Conservation (phyloP, 2,329 filamentous ascomycete genomes). For the Emergomyces orientalis region DNA sequence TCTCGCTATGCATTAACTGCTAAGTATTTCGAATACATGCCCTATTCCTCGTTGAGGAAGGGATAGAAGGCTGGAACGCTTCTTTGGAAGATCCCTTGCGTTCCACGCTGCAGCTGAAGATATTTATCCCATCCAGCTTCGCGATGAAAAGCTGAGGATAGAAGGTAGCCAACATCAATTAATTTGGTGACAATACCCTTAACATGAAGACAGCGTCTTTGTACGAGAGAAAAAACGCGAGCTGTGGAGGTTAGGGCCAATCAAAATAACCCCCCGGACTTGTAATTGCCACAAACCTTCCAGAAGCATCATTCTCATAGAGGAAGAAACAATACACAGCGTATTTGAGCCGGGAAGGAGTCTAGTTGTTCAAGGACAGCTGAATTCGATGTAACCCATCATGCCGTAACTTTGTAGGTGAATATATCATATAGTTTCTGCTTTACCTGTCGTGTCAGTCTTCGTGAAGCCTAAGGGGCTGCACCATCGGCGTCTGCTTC, state of each 20-base stretch:
- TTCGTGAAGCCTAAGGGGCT: not conserved
- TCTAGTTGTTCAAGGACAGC: not conserved
- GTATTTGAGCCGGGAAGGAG: not conserved
- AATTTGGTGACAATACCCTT: not conserved
- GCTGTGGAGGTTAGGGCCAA: not conserved
- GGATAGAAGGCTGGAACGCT: not conserved
- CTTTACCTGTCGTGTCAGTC: not conserved
- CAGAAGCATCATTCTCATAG: not conserved
- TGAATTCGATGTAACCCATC: constrained; percentile 1
- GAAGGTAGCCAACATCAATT: not conserved
- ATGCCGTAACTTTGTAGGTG: not conserved
- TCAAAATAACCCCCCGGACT: not conserved
- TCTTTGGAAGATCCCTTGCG: not conserved
- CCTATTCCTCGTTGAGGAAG: too few relatives aligned
- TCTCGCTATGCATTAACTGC: not conserved
- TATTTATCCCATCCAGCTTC: not conserved
- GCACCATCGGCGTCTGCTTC: not conserved
- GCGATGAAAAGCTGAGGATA: not conserved
- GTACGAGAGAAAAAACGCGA: not conserved
- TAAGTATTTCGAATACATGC: not conserved
- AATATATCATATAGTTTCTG: not conserved
- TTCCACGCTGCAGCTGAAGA: not conserved
- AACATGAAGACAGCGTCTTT: not conserved
- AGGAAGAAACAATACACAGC: not conserved
- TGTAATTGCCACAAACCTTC: not conserved